phyloP scores from a whole-genome alignment of 495 filamentous ascomycete species.

The Sordaria brevicollis region DNA sequence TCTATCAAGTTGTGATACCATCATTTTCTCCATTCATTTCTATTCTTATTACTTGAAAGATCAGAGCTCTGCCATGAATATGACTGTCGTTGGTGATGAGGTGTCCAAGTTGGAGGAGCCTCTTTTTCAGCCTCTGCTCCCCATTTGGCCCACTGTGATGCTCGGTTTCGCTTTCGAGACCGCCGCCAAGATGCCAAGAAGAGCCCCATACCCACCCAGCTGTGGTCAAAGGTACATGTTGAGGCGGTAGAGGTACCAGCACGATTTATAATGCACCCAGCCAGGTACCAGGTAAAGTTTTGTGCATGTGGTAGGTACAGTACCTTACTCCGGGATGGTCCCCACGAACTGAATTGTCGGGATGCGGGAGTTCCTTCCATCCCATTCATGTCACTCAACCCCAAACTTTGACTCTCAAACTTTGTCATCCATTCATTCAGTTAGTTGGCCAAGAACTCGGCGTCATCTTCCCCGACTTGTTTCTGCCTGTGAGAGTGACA shows the following conservation, averaged over 20 bases:
- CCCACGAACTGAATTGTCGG: too few species aligned
- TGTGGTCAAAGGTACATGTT: not conserved
- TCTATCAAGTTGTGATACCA: not conserved
- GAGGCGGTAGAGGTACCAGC: not conserved
- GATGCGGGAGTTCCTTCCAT: not conserved
- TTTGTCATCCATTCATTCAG: too few species aligned
- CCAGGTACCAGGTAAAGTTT: not conserved
- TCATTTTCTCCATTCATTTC: not conserved
- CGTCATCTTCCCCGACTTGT: not conserved
- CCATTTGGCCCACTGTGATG: not conserved
- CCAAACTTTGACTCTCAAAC: not conserved
- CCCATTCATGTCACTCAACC: not conserved
- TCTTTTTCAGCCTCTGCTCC: not conserved
- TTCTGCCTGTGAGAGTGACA: not conserved
- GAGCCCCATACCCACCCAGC: not conserved
- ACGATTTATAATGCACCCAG: not conserved
- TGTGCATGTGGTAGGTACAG: not conserved
- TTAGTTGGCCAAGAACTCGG: not conserved
- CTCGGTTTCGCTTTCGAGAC: not conserved
- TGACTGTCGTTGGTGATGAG: not conserved
- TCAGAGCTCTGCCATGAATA: not conserved
- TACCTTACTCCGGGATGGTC: too few species aligned
- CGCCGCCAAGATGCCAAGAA: not conserved
- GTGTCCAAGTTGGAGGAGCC: not conserved
- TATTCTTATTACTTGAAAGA: not conserved